Evolutionary conservation across 2,329 filamentous ascomycete species (phyloP).

Genomic region (Paecilomyces variotii): DNA sequence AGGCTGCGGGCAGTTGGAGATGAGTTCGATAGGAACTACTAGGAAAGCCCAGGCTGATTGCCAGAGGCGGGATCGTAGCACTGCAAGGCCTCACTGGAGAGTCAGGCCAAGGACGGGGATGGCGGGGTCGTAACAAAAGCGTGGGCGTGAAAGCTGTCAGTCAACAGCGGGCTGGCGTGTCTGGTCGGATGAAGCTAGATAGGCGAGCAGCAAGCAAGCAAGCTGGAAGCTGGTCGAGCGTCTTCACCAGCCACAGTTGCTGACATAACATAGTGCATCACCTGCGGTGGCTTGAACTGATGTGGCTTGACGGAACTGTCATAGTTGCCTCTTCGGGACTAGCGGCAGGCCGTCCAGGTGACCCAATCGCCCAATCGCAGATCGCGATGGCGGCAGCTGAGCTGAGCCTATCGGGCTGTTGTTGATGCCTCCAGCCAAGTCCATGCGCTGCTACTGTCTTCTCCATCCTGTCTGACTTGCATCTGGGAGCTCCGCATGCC

Average conservation of each 20-base stretch:
- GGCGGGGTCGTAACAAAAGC: background rate
- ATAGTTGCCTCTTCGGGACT: background rate
- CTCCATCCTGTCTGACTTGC: background rate
- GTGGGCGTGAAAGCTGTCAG: background rate
- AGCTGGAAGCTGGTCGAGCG: background rate
- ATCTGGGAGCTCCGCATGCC: background rate
- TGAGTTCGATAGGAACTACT: background rate
- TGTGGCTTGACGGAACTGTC: background rate
- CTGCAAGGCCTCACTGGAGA: background rate
- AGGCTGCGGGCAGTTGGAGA: slow-evolving; percentile 6
- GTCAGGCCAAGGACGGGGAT: background rate
- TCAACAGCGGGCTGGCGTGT: background rate
- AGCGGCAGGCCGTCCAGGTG: background rate
- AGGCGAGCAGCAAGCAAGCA: background rate
- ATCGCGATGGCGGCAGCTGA: background rate
- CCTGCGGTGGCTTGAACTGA: too few species aligned
- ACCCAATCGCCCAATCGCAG: background rate
- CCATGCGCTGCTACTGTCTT: background rate
- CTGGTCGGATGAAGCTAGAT: background rate
- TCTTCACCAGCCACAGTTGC: background rate
- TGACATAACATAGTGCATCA: background rate
- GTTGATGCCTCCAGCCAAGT: background rate
- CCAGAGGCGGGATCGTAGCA: background rate
- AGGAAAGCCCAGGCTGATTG: background rate
- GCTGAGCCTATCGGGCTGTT: background rate